Evolutionary conservation across 106 monocot species (phyloP).

Genomic region (Platanthera guangdongensis): DNA sequence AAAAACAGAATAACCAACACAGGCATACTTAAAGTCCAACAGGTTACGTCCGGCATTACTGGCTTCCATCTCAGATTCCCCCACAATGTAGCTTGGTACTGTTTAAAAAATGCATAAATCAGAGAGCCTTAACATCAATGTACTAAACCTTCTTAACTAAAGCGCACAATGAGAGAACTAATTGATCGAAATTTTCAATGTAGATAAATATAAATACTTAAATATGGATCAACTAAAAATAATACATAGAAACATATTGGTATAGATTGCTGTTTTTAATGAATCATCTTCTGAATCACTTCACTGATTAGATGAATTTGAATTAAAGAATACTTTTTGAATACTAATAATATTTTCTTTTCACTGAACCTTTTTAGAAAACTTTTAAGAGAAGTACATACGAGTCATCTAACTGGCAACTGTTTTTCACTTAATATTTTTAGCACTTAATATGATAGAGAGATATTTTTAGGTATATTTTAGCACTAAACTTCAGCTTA

Average conservation of each 20-base stretch:
- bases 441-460: background rate
- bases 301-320: background rate
- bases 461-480: background rate
- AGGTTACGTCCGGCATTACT: slow-evolving; percentile 26
- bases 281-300: background rate
- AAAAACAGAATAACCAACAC: slow-evolving; percentile 43
- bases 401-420: background rate
- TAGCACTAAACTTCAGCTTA: background rate
- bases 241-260: background rate
- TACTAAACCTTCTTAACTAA: background rate
- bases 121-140: background rate
- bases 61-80: slow-evolving; percentile 49
- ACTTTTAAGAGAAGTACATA: background rate
- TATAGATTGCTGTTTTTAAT: background rate
- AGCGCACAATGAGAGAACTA: background rate
- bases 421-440: background rate
- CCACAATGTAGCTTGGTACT: slow-evolving; percentile 35
- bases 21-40: slow-evolving; percentile 43
- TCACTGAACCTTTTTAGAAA: background rate
- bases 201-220: background rate
- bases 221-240: background rate
- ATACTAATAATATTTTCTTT: background rate
- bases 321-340: background rate
- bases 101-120: background rate
- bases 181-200: background rate